phyloP scores from a whole-genome alignment of 345 rosid genomes.

The Eucalyptus pauciflora region DNA sequence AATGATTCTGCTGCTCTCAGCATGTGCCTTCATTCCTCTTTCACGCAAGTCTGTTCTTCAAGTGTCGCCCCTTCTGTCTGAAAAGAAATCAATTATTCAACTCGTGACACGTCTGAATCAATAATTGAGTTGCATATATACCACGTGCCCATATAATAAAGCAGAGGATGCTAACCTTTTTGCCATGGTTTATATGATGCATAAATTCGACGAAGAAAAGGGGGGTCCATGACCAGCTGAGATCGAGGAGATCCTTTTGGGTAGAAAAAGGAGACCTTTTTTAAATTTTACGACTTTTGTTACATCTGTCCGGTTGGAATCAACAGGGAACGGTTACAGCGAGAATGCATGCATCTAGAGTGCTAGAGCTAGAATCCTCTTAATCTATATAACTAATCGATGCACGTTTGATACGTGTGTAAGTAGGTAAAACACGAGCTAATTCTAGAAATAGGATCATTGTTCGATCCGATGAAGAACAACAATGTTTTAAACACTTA shows the following conservation, averaged over 20 bases:
- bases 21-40: neutral
- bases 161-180: neutral
- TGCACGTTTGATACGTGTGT: neutral
- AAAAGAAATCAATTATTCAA: neutral
- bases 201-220: neutral
- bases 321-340: neutral
- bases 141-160: neutral
- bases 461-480: neutral
- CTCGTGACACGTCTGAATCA: neutral
- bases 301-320: neutral
- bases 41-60: neutral
- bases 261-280: neutral
- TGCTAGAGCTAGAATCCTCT: neutral
- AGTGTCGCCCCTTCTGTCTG: neutral
- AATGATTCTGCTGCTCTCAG: neutral
- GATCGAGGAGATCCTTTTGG: neutral
- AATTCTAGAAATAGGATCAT: neutral
- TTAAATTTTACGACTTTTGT: neutral
- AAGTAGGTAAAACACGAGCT: neutral
- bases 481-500: neutral
- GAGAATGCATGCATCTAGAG: neutral
- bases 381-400: neutral
- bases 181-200: neutral
- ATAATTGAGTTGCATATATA: neutral
- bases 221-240: neutral